phyloP scores from a whole-genome alignment of 2,329 filamentous ascomycete genomes.

The Ambrosiella cleistominuta region DNA sequence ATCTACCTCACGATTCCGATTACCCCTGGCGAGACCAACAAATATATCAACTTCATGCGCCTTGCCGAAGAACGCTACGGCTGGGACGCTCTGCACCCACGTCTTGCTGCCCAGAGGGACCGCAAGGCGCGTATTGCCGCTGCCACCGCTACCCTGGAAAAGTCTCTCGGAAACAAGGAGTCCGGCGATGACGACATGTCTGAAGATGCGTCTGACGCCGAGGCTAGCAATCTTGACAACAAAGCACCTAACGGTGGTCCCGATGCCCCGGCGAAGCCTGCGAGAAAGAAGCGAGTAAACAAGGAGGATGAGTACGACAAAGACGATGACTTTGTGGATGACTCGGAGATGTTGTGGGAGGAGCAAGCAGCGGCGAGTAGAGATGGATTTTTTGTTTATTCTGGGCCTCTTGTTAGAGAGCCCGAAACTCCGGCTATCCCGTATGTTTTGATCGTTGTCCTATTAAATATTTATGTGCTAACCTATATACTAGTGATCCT shows the following conservation, averaged over 20 bases:
- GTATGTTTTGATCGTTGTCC: constrained; percentile 23
- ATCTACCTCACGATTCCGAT: constrained; percentile 75
- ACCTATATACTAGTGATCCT: constrained; percentile 39
- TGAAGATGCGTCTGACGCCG: constrained; percentile 54
- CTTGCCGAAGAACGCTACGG: constrained; percentile 88
- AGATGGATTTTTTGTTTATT: constrained; percentile 97
- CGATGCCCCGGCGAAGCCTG: constrained; percentile 37
- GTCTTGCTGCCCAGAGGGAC: constrained; percentile 73
- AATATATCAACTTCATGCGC: constrained; percentile 88
- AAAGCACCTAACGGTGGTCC: constrained; percentile 29
- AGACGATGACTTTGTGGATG: constrained; percentile 73
- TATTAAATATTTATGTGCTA: background rate
- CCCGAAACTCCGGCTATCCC: constrained; percentile 51
- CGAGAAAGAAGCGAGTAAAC: constrained; percentile 63
- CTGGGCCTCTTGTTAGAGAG: constrained; percentile 74
- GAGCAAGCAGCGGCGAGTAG: constrained; percentile 85
- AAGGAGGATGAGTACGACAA: constrained; percentile 72
- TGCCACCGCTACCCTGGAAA: constrained; percentile 70
- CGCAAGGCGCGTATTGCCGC: constrained; percentile 76
- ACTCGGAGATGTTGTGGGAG: constrained; percentile 89
- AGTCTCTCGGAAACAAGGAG: constrained; percentile 34
- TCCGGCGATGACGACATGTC: constrained; percentile 55
- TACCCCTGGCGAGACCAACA: constrained; percentile 57
- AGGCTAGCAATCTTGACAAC: constrained; percentile 67
- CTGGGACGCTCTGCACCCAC: constrained; percentile 82